phyloP scores from a whole-genome alignment of 1,284 basidiomycete genomes.

The Spongiforma sp. region DNA sequence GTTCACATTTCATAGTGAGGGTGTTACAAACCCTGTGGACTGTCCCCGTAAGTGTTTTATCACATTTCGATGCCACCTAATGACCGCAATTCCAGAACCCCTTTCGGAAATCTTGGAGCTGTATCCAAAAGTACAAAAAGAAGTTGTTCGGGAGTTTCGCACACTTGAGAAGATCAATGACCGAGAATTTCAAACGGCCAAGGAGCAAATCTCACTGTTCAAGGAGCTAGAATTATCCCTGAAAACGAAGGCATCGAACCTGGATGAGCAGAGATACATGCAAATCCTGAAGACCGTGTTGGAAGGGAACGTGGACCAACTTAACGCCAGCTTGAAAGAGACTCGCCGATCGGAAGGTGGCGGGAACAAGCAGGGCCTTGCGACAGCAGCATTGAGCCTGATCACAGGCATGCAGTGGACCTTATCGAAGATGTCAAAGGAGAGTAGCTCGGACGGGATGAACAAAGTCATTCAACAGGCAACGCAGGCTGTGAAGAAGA shows the following conservation, averaged over 20 bases:
- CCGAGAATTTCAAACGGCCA: conserved; percentile 21
- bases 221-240: conserved; percentile 14
- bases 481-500: neutral
- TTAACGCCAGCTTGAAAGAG: conserved; percentile 1
- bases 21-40: neutral
- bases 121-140: conserved; percentile 24
- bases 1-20: conserved; percentile 10
- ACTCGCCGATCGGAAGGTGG: neutral
- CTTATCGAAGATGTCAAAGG: neutral
- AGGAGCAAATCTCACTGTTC: conserved; percentile 29
- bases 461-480: conserved; percentile 7
- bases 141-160: conserved; percentile 7
- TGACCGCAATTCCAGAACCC: conserved; percentile 21
- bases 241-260: neutral
- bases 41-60: conserved; percentile 15
- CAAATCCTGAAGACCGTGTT: conserved; percentile 20
- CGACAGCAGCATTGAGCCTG: no score
- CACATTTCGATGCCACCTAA: neutral
- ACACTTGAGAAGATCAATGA: neutral
- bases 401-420: neutral
- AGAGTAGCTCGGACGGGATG: neutral
- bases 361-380: neutral
- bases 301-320: conserved; percentile 10
- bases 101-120: conserved; percentile 13
- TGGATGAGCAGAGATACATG: conserved; percentile 10